Conservation (phyloP, 2,329 filamentous ascomycete species). For the Orbilia brochopaga region DNA sequence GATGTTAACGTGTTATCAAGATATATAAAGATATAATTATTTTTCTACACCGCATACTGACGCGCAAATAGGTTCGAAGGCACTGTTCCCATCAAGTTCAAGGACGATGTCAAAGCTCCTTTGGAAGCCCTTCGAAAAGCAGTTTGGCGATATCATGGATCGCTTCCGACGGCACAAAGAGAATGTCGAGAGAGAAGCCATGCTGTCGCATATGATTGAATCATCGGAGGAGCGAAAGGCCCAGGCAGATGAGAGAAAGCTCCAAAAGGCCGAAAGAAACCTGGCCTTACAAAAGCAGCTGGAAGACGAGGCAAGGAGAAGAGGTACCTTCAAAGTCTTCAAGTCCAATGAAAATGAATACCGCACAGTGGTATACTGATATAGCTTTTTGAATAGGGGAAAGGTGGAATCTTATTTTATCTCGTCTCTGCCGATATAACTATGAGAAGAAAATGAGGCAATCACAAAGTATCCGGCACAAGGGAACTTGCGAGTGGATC, state of each 20-base stretch:
- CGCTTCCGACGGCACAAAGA: conserved; percentile 45
- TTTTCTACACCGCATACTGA: too few relatives aligned
- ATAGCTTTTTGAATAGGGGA: conserved; percentile 4
- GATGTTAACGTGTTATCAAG: too few relatives aligned
- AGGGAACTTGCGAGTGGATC: conserved; percentile 27
- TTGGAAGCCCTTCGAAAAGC: conserved; percentile 52
- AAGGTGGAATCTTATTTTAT: conserved; percentile 21
- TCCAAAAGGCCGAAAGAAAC: conserved; percentile 19
- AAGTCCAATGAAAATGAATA: not conserved
- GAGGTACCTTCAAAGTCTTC: conserved; percentile 9
- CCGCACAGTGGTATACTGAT: not conserved
- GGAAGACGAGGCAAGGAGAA: conserved; percentile 22
- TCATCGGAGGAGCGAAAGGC: conserved; percentile 34
- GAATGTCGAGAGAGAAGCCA: conserved; percentile 51
- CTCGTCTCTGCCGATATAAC: conserved; percentile 22
- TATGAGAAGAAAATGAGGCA: conserved; percentile 30
- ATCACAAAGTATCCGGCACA: conserved; percentile 9
- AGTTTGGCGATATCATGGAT: conserved; percentile 51
- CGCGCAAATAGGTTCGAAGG: too few relatives aligned
- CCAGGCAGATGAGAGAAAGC: conserved; percentile 15
- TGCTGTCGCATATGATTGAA: conserved; percentile 52
- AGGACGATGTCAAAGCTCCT: conserved; percentile 32
- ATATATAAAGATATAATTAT: too few relatives aligned
- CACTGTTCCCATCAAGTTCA: conserved; percentile 8
- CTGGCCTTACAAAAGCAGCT: not conserved